These are phyloP conservation scores for Furcasterigmium sp. DNA, from an alignment of 2,329 filamentous ascomycete genomes.

Conservation along the genomic window DNA sequence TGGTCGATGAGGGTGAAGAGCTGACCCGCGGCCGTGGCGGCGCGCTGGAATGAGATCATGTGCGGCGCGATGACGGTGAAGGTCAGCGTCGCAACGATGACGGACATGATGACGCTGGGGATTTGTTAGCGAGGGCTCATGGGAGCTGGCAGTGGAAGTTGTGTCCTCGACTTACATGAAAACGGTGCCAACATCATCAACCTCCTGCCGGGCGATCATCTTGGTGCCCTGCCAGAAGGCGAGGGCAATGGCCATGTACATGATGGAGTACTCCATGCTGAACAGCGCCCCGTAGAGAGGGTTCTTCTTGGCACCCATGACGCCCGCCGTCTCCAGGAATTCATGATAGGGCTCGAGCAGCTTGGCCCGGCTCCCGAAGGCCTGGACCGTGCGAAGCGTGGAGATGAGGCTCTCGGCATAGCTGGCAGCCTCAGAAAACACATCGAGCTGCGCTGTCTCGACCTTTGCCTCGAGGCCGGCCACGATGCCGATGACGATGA, in stretches of 20 bases:
- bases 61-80: slow-evolving; percentile 13
- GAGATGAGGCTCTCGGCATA: slow-evolving; percentile 20
- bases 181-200: slow-evolving; percentile 6
- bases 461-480: slow-evolving; percentile 16
- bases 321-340: slow-evolving; percentile 12
- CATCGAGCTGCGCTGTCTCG: slow-evolving; percentile 16
- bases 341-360: slow-evolving; percentile 8
- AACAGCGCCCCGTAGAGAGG: slow-evolving; percentile 19
- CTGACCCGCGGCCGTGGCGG: slow-evolving; percentile 15
- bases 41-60: slow-evolving; percentile 14
- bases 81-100: slow-evolving; percentile 14
- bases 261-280: slow-evolving; percentile 36
- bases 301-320: slow-evolving; percentile 21
- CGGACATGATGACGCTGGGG: slow-evolving; percentile 16
- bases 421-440: slow-evolving; percentile 18
- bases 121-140: slow-evolving; percentile 4
- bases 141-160: slow-evolving; percentile 14
- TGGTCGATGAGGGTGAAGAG: slow-evolving; percentile 19
- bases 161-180: slow-evolving; percentile 7
- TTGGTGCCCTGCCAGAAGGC: slow-evolving; percentile 24
- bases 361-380: slow-evolving; percentile 10
- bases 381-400: slow-evolving; percentile 9
- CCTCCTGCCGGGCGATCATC: slow-evolving; percentile 22
- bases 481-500: slow-evolving; percentile 12
- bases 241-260: slow-evolving; percentile 12